A percentile compares a stretch with the other conserved stretches of the same genome.
phyloP scores from a whole-genome alignment of 2,329 filamentous ascomycete species.

The Fusarium pseudograminearum region DNA sequence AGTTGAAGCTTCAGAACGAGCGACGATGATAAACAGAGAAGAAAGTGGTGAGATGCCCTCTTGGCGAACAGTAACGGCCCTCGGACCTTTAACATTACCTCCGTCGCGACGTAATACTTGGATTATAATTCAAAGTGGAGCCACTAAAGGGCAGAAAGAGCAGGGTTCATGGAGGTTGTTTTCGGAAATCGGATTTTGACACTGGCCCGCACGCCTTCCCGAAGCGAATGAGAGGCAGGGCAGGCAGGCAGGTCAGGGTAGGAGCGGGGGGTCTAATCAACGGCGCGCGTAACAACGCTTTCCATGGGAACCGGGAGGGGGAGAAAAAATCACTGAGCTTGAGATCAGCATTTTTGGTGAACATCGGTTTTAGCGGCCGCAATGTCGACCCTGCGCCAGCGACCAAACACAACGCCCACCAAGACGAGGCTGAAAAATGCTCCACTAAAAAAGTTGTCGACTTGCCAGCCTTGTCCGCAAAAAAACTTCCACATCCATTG shows the following conservation, averaged over 20 bases:
- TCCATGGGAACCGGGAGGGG: neutral
- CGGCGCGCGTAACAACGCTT: constrained; percentile 9
- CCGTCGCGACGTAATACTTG: constrained; percentile 44
- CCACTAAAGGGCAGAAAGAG: constrained; percentile 3
- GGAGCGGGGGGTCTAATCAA: constrained; percentile 6
- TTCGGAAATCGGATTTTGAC: constrained; percentile 41
- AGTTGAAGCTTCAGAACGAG: constrained; percentile 35
- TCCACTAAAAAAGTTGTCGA: constrained; percentile 38
- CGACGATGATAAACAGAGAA: constrained; percentile 27
- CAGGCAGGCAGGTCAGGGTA: neutral
- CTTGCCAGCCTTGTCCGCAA: constrained; percentile 37
- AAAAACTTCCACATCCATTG: constrained; percentile 35
- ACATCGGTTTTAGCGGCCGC: neutral
- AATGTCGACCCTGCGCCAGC: neutral
- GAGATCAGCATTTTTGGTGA: neutral
- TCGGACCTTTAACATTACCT: constrained; percentile 47
- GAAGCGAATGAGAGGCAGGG: constrained; percentile 25
- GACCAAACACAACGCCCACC: neutral
- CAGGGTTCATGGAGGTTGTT: constrained; percentile 11
- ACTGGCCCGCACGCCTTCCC: constrained; percentile 39
- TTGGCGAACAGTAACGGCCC: constrained; percentile 40
- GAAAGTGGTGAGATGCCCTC: constrained; percentile 46
- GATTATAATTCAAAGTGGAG: constrained; percentile 40
- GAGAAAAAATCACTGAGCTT: neutral
- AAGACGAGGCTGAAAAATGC: constrained; percentile 31